Percentiles rank a stretch among this genome's conserved stretches.
Evolutionary conservation across 257 asterid genomes (phyloP).

Genomic region (Leonotis leonurus): DNA sequence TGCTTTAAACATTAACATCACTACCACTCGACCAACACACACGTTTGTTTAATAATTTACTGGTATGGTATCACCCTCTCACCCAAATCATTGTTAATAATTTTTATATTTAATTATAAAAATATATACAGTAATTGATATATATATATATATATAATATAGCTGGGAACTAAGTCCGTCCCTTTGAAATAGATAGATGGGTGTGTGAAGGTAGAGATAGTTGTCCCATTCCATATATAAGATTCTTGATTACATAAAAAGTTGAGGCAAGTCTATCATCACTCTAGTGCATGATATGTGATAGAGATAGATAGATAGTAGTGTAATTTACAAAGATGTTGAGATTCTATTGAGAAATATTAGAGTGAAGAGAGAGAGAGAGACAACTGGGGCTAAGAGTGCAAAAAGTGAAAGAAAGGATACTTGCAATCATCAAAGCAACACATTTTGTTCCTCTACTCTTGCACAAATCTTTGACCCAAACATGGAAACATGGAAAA

Average conservation of each 20-base stretch:
- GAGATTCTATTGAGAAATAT: too few species aligned
- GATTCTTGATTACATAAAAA: slow-evolving; percentile 32
- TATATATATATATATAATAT: too few species aligned
- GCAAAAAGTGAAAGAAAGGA: slow-evolving; percentile 47
- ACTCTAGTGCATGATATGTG: too few species aligned
- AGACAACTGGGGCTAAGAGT: slow-evolving; percentile 10
- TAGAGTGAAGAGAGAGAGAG: too few species aligned
- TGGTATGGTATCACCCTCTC: too few species aligned
- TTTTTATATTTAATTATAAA: too few species aligned
- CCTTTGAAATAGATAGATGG: slow-evolving; percentile 8
- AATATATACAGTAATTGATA: too few species aligned
- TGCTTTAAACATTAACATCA: too few species aligned
- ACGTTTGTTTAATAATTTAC: too few species aligned
- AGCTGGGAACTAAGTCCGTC: too few species aligned
- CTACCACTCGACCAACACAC: too few species aligned
- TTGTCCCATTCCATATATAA: slow-evolving; percentile 16
- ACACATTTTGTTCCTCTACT: slow-evolving; percentile 40
- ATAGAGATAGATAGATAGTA: slow-evolving; percentile 9
- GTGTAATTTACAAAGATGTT: slow-evolving; percentile 25
- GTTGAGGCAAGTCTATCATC: slow-evolving; percentile 14
- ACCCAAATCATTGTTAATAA: too few species aligned
- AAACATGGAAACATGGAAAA: slow-evolving; percentile 47
- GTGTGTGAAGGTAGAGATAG: slow-evolving; percentile 1
- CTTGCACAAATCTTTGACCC: slow-evolving; percentile 71
- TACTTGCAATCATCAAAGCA: slow-evolving; percentile 73